phyloP scores from a whole-genome alignment of 768 basidiomycete genomes.

The Pleurotus sapidus region DNA sequence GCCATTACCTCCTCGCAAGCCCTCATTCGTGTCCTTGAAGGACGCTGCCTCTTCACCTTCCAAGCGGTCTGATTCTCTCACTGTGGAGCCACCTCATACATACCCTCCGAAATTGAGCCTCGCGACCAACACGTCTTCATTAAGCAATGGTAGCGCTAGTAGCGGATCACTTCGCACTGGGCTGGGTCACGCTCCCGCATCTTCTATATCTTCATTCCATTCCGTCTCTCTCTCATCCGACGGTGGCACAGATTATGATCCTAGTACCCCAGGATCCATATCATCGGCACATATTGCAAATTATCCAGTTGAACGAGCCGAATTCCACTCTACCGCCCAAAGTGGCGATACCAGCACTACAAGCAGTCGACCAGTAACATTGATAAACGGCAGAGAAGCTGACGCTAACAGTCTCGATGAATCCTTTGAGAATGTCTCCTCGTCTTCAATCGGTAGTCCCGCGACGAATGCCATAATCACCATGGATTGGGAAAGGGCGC shows the following conservation, averaged over 20 bases:
- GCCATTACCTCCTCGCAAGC: constrained; percentile 66
- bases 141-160: neutral
- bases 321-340: constrained; percentile 14
- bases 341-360: neutral
- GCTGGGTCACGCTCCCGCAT: constrained; percentile 53
- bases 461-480: constrained; percentile 38
- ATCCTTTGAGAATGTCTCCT: constrained; percentile 70
- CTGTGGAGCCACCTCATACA: constrained; percentile 55
- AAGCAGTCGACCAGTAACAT: constrained; percentile 8
- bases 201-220: constrained; percentile 81
- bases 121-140: constrained; percentile 22
- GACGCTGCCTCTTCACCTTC: constrained; percentile 33
- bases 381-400: constrained; percentile 30
- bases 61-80: constrained; percentile 42
- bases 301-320: constrained; percentile 42
- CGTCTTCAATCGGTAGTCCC: constrained; percentile 52
- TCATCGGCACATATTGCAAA: constrained; percentile 39
- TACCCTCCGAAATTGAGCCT: constrained; percentile 48
- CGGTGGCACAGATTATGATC: constrained; percentile 31
- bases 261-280: constrained; percentile 38
- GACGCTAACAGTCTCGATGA: constrained; percentile 63
- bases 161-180: constrained; percentile 19
- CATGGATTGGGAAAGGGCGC: constrained; percentile 51
- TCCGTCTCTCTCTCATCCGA: constrained; percentile 77
- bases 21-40: constrained; percentile 48